Conservation (phyloP, 257 asterid genomes). For the Solanum okadae region DNA sequence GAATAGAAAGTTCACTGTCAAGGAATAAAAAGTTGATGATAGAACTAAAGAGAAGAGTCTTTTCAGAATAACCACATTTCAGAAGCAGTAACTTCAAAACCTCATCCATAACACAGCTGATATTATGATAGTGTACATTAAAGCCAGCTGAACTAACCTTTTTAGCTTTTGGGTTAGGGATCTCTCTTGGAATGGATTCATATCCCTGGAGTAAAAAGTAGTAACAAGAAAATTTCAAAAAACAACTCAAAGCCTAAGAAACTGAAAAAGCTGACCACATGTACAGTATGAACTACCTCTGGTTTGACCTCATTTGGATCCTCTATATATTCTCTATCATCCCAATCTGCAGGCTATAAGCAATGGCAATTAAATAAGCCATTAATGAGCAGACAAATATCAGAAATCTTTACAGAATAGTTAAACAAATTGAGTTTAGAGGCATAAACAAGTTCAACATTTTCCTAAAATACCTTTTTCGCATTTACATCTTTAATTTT, state of each 20-base stretch:
- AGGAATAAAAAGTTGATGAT: neutral
- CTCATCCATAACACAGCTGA: neutral
- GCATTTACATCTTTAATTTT: constrained; percentile 16
- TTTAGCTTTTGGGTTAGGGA: constrained; percentile 14
- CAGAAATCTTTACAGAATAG: neutral
- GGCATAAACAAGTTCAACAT: neutral
- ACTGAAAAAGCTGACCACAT: neutral
- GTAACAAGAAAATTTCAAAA: neutral
- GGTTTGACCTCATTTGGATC: constrained; percentile 11
- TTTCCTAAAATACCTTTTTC: constrained; percentile 11
- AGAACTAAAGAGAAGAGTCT: neutral
- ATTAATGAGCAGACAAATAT: neutral
- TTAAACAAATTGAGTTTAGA: neutral
- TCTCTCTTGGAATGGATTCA: constrained; percentile 13
- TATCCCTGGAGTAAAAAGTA: constrained; percentile 9
- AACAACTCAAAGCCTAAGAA: neutral
- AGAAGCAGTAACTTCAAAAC: neutral
- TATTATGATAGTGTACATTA: neutral
- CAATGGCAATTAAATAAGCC: neutral
- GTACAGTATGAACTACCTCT: neutral
- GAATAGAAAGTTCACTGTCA: neutral
- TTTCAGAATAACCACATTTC: neutral
- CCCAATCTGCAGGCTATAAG: constrained; percentile 23
- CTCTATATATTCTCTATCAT: constrained; percentile 15
- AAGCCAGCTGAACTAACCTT: constrained; percentile 3